Evolutionary conservation across 1,284 basidiomycete genomes (phyloP).

Genomic region (Rhodotorula sp.): DNA sequence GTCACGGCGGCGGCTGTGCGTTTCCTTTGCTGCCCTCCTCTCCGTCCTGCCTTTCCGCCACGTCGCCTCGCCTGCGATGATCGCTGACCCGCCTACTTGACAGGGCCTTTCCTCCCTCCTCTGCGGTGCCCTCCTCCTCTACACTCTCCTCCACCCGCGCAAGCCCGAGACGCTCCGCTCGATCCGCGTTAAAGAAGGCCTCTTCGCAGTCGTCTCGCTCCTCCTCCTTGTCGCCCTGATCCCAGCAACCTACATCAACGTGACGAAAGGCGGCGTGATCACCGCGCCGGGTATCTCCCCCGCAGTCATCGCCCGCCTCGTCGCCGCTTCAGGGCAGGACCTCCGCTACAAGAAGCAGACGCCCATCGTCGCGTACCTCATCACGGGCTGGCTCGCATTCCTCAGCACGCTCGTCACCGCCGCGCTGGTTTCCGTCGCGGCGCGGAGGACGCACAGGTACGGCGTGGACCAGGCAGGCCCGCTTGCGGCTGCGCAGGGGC

Average conservation of each 20-base stretch:
- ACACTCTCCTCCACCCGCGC: constrained; percentile 18
- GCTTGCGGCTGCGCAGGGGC: background rate
- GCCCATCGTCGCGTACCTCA: constrained; percentile 26
- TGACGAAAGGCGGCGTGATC: constrained; percentile 17
- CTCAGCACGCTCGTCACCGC: constrained; percentile 29
- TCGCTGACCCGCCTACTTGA: background rate
- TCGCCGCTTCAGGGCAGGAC: constrained; percentile 19
- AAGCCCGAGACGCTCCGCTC: constrained; percentile 31
- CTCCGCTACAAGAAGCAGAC: constrained; percentile 18
- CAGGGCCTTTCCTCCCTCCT: constrained; percentile 27
- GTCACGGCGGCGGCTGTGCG: constrained; percentile 19
- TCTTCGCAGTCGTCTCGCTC: constrained; percentile 22
- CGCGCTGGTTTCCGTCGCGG: constrained; percentile 34
- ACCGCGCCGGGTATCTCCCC: constrained; percentile 23
- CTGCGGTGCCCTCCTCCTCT: constrained; percentile 19
- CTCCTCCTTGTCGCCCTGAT: constrained; percentile 32
- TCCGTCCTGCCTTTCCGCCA: background rate
- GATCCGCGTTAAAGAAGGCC: constrained; percentile 37
- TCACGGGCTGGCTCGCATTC: constrained; percentile 39
- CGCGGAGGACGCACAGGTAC: constrained; percentile 39
- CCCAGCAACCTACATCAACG: constrained; percentile 25
- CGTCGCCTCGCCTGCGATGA: too few relatives aligned
- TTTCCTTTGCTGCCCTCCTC: background rate
- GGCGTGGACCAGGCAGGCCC: constrained; percentile 18
- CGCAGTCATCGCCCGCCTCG: constrained; percentile 19